phyloP scores from a whole-genome alignment of 441 rosid genomes.

The Erodium chrysanthum region DNA sequence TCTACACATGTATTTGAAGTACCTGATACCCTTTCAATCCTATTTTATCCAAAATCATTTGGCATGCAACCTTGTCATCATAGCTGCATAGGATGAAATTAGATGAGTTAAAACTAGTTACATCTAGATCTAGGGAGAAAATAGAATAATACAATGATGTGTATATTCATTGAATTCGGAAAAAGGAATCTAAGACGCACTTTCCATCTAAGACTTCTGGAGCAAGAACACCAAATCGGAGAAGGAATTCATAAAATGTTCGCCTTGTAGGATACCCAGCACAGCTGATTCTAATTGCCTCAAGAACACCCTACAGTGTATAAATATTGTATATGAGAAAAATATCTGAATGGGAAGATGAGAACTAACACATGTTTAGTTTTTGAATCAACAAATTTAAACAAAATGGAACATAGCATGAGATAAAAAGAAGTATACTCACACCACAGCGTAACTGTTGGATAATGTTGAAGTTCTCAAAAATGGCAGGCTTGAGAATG shows the following conservation, averaged over 20 bases:
- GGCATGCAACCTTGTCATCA: slow-evolving; percentile 93
- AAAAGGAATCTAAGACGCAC: slow-evolving; percentile 42
- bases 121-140: slow-evolving; percentile 4
- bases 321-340: slow-evolving; percentile 12
- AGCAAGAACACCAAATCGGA: slow-evolving; percentile 96
- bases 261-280: slow-evolving; percentile 99
- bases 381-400: slow-evolving; percentile 8
- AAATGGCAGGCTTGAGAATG: slow-evolving; percentile 88
- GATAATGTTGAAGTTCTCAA: slow-evolving; percentile 86
- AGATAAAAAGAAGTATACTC: slow-evolving; percentile 38
- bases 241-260: slow-evolving; percentile 92
- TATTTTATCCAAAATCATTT: slow-evolving; percentile 82
- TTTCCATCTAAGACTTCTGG: slow-evolving; percentile 94
- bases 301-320: slow-evolving; percentile 79
- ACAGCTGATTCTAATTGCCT: slow-evolving; percentile 99
- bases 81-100: slow-evolving; percentile 39
- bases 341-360: slow-evolving; percentile 14
- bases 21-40: slow-evolving; percentile 97
- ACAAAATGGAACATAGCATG: slow-evolving; percentile 15
- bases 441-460: slow-evolving; percentile 99
- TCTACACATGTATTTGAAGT: slow-evolving; percentile 19
- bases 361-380: slow-evolving; percentile 7
- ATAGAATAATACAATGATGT: slow-evolving; percentile 1
- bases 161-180: not conserved
- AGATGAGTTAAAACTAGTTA: slow-evolving; percentile 14